Evolutionary conservation across 306 rosid genomes (phyloP), one percentile per base, ranked within the genome.

Genomic region (Medicago ruthenica): DNA sequence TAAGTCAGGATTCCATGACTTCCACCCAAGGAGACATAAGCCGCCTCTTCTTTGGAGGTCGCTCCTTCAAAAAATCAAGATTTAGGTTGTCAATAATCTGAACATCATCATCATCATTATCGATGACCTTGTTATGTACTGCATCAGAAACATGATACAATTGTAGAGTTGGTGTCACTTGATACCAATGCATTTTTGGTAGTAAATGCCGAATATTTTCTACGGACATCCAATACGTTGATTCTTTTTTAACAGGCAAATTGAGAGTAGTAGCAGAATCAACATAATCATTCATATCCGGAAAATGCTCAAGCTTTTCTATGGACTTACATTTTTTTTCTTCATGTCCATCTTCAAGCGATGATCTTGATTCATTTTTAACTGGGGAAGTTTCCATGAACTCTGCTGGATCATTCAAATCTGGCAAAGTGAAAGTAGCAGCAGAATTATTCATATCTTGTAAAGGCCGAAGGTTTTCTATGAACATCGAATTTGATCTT

Each of bases 11-110:
- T 13, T 20, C 7, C 61, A 53, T 74, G 73, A 63, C 73, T 79
- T 16, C 12, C 31, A 27, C 31, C 31, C 31, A 27, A 27, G 31
- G 31, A 27, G 31, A 3, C 31, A 27, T 27, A 27, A 55, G 78
- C 53, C 79, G 74, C 58, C 60, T 81, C 83, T 73, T 87, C 73
- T 88, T 88, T 9, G 78, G 79, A 47, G 80, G 71, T 1, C 4
- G 86, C 67, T 85, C 63, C 73, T 75, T 83, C 45, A 39, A 50
- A 21, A 42, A 37, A 34, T 79, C 82, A 15, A 69, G 51, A 74
- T 62, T 68, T 12, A 61, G 4, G 58, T 63, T 57, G 20, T 77
- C 68, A 44, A 62, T 47, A 67, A 34, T 72, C 31, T 40, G 75
- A 51, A 45, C 76, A 12, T 73, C 68, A 44, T 79, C 74, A 48